Base-by-base conservation (phyloP, 2,329 filamentous ascomycete species). In the Neocucurbitaria cava region DNA sequence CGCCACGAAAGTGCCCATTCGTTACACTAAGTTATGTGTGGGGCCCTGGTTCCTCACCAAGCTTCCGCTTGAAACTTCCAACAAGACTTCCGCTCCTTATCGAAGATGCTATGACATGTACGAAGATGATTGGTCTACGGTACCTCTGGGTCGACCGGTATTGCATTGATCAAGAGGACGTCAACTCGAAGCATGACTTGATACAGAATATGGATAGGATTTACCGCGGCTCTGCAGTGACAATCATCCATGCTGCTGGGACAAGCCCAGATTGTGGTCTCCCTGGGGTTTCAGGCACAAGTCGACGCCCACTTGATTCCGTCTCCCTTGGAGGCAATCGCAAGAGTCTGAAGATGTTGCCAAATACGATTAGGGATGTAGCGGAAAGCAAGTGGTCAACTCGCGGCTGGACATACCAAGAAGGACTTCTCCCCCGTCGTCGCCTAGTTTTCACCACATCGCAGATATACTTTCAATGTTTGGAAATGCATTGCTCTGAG, bases 151-250 rank as follows among this genome's bases (percentile, higher is more conserved):
- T 57, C 1, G 49, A 50, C n/a, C 26, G 50, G 1, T 47, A 55
- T 30, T 58, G 48, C 11, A 55, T 58, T 20, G 33, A 52, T 17
- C 56, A 52, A 17, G 11, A 11, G 17, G 18, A 42, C 17, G 3
- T 18, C 3, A 11, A 49, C 8, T 45, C 44, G 2, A 55, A 47
- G 24, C 48, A 56, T 24, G n/a, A 18, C 21, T 7, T 35, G 11
- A 52, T 61, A 13, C 40, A n/a, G 11, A 47, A 59, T 15, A 63
- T 63, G 60, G 55, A 47, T n/a, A 18, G n/a, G 3, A 55, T 63
- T 20, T 63, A 59, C 17, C 18, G 38, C 9, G 33, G 39, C 3
- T 54, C 54, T 15, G 20, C 46, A 10, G 5, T 59, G 8, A 61
- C 55, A 1, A 61, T 63, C 15, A 51, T 63, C 21, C 54, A 55